These are phyloP conservation scores for Helianthus tuberosus DNA, from an alignment of 129 eudicot genomes.

Conservation along the genomic window DNA sequence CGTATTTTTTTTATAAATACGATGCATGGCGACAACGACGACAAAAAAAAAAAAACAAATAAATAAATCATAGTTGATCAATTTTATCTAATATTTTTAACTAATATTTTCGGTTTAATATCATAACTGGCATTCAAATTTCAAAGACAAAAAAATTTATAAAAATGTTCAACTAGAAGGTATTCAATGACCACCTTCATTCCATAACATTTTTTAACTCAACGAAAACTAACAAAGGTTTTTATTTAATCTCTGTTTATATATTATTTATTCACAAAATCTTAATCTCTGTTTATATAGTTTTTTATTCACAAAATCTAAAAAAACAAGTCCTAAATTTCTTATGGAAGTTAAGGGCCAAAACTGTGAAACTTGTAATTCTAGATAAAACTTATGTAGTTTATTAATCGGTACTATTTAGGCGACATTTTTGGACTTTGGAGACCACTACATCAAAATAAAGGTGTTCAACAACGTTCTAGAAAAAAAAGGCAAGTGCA, in stretches of 20 bases:
- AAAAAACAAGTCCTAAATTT: neutral
- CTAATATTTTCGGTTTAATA: no score
- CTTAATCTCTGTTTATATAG: neutral
- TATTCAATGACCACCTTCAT: neutral
- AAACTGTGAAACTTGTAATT: neutral
- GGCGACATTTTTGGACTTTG: neutral
- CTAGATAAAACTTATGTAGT: neutral
- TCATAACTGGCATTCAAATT: no score
- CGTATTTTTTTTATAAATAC: no score
- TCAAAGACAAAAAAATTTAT: no score
- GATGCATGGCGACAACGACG: no score
- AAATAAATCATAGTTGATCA: no score
- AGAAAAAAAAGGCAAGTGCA: neutral
- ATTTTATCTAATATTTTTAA: no score
- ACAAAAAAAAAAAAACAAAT: no score
- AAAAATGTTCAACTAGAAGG: neutral
- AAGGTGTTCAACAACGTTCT: neutral
- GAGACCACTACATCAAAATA: neutral
- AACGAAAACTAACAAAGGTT: neutral
- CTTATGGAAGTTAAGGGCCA: neutral
- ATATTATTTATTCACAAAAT: neutral
- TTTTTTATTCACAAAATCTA: neutral
- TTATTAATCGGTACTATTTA: neutral
- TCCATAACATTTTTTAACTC: neutral
- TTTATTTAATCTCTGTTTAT: neutral